Evolutionary conservation across 805 yeast species (phyloP).

Genomic region (Kazachstania psychrophila): DNA sequence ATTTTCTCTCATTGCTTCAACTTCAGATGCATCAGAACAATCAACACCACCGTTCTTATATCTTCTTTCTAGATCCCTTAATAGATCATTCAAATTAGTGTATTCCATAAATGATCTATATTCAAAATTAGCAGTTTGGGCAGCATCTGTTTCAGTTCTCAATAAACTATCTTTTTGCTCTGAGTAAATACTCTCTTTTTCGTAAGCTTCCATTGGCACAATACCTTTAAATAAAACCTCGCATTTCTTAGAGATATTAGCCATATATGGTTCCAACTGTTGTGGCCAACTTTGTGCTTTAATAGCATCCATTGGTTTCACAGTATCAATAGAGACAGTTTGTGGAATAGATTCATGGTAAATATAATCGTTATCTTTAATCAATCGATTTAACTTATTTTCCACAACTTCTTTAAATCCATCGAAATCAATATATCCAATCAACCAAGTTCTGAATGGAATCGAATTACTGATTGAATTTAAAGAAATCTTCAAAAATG

Average conservation of each 20-base stretch:
- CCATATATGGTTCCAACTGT: constrained; percentile 36
- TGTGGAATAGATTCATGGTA: constrained; percentile 74
- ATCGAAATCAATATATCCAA: constrained; percentile 29
- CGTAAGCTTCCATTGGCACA: constrained; percentile 80
- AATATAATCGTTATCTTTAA: constrained; percentile 81
- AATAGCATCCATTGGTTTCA: constrained; percentile 49
- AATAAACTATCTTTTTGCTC: constrained; percentile 77
- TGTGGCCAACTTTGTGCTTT: constrained; percentile 63
- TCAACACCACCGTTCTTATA: constrained; percentile 26
- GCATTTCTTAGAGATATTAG: constrained; percentile 28
- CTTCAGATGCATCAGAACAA: constrained; percentile 14
- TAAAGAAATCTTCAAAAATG: constrained; percentile 45
- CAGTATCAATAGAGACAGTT: constrained; percentile 25
- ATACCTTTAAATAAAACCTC: constrained; percentile 64
- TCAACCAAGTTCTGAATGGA: constrained; percentile 29
- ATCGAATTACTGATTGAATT: constrained; percentile 27
- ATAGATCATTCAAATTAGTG: constrained; percentile 61
- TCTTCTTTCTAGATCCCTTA: constrained; percentile 41
- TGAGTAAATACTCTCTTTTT: constrained; percentile 75
- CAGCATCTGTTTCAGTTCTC: constrained; percentile 63
- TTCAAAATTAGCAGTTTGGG: constrained; percentile 73
- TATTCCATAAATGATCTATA: constrained; percentile 70
- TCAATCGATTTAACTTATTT: constrained; percentile 35
- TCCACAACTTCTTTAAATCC: constrained; percentile 28
- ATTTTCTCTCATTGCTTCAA: constrained; percentile 26